These are phyloP conservation scores for Heritiera littoralis DNA, from an alignment of 345 rosid species.

Conservation along the genomic window DNA sequence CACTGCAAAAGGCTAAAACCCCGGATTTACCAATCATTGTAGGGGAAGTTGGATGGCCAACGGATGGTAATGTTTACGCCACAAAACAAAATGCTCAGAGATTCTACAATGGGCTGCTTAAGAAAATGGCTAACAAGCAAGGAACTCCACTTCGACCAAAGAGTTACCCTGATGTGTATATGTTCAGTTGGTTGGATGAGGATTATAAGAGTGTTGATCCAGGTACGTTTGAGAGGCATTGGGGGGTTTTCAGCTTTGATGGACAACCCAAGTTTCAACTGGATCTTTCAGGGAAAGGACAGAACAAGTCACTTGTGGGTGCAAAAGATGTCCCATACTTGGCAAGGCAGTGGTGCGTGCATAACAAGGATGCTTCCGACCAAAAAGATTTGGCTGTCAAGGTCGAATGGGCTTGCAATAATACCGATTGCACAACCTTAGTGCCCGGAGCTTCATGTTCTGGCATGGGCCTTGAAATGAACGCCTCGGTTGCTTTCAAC, in stretches of 20 bases:
- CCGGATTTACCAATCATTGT: conserved; percentile 53
- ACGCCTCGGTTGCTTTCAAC: conserved; percentile 74
- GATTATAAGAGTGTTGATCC: conserved; percentile 68
- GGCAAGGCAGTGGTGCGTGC: conserved; percentile 60
- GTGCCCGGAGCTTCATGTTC: conserved; percentile 47
- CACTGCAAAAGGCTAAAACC: conserved; percentile 48
- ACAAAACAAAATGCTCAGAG: conserved; percentile 41
- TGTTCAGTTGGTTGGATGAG: conserved; percentile 73
- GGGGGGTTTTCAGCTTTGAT: conserved; percentile 80
- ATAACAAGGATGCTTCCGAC: conserved; percentile 32
- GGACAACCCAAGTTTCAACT: conserved; percentile 68
- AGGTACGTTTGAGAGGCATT: conserved; percentile 77
- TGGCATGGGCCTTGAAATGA: conserved; percentile 27
- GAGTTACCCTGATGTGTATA: conserved; percentile 45
- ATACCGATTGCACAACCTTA: conserved; percentile 2
- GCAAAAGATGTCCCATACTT: conserved; percentile 65
- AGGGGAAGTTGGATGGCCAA: conserved; percentile 98
- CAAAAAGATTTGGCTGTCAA: conserved; percentile 33
- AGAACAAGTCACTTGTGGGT: conserved; percentile 47
- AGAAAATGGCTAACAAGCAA: conserved; percentile 42
- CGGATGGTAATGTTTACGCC: conserved; percentile 56
- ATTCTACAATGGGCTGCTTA: conserved; percentile 65
- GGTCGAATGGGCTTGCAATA: conserved; percentile 41
- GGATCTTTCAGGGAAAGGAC: conserved; percentile 65
- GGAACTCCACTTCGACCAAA: conserved; percentile 76